Evolutionary conservation across 106 monocot species (phyloP).

Genomic region (Allium fistulosum): DNA sequence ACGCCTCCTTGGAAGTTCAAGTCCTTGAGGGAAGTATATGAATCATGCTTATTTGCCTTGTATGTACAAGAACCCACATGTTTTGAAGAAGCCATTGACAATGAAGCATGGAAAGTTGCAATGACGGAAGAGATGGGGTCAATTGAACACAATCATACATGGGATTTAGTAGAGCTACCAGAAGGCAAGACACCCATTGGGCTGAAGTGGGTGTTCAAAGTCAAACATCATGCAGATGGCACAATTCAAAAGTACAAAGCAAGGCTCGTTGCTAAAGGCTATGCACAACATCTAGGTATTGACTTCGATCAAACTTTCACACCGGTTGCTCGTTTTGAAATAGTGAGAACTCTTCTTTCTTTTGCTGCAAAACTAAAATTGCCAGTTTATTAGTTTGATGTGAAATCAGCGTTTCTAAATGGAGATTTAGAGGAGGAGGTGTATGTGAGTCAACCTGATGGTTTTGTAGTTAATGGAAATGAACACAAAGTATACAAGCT

Average conservation of each 20-base stretch:
- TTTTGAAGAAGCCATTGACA: neutral
- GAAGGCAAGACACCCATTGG: slow-evolving; percentile 4
- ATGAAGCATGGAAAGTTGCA: neutral
- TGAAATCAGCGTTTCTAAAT: slow-evolving; percentile 5
- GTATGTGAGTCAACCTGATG: neutral
- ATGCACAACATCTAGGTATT: neutral
- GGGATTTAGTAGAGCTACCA: neutral
- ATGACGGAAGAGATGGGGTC: neutral
- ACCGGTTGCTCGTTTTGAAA: neutral
- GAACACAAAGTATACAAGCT: too few species aligned
- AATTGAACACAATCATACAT: slow-evolving; percentile 1
- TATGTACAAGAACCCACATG: neutral
- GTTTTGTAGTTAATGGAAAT: neutral
- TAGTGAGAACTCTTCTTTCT: neutral
- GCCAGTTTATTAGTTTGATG: too few species aligned
- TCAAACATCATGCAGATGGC: neutral
- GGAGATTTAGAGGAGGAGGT: slow-evolving; percentile 9
- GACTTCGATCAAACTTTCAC: neutral
- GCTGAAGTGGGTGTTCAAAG: slow-evolving; percentile 5
- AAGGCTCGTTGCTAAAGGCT: neutral
- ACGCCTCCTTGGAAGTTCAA: neutral
- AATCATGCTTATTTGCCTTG: neutral
- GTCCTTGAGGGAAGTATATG: neutral
- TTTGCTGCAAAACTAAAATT: slow-evolving; percentile 1
- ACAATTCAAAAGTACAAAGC: slow-evolving; percentile 4